These are phyloP conservation scores for Vigna radiata DNA, from an alignment of 306 rosid species.

Conservation along the genomic window DNA sequence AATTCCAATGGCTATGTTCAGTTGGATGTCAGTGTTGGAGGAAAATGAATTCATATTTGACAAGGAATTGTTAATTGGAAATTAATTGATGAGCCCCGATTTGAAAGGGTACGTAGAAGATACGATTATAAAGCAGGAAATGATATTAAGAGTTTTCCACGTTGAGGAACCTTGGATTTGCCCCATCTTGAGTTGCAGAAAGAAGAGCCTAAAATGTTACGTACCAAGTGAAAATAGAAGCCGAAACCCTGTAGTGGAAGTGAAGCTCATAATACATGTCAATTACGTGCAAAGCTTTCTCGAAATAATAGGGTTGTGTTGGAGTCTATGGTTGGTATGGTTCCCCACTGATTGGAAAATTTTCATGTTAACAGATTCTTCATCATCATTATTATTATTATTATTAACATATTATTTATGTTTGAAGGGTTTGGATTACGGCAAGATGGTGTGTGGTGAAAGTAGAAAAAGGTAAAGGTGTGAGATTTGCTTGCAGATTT, in stretches of 20 bases:
- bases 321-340: conserved; percentile 37
- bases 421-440: conserved; percentile 50
- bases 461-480: conserved; percentile 44
- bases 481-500: conserved; percentile 33
- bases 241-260: conserved; percentile 24
- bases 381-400: not conserved
- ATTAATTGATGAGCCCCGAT: not conserved
- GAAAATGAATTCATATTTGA: conserved; percentile 9
- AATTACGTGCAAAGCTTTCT: conserved; percentile 49
- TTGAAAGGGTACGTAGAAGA: conserved; percentile 5
- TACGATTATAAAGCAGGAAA: not conserved
- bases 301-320: conserved; percentile 42
- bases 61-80: conserved; percentile 20
- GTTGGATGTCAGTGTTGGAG: not conserved
- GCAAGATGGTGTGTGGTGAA: conserved; percentile 44
- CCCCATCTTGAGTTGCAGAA: conserved; percentile 28
- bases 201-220: conserved; percentile 30
- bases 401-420: not conserved
- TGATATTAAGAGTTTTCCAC: conserved; percentile 27
- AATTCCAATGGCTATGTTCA: not conserved
- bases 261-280: conserved; percentile 21
- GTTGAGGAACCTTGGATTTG: conserved; percentile 21
- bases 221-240: conserved; percentile 34
- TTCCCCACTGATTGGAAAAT: conserved; percentile 49
- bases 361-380: conserved; percentile 42